Evolutionary conservation across 768 basidiomycete genomes (phyloP), one percentile per base, ranked within the genome.

Genomic region (Leccinum variicolor): DNA sequence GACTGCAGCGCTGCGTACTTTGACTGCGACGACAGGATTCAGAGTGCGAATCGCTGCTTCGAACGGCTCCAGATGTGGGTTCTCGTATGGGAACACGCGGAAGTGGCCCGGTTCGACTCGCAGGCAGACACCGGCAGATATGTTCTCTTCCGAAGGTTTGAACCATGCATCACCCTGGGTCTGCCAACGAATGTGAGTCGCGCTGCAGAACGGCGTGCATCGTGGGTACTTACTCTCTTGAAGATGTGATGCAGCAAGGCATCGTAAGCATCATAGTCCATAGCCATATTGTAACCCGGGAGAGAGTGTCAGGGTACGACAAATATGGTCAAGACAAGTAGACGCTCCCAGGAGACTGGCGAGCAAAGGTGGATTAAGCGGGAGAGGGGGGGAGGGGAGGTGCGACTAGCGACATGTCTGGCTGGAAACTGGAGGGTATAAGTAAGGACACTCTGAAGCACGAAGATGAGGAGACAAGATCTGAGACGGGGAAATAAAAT

Each of bases 141-240:
- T 75, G 66, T 90, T 91, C 72, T 92, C 90, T 64, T 90, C 87
- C 0, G 89, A 83, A 4, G 89, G 89, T 65, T 90, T 92, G 73
- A 92, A 91, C 90, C 90, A 92, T 7, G 90, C 86, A 57, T 90
- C 89, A 3, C 86, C 84, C 67, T 90, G 87, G 1, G 90, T 91
- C 87, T 90, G 75, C 23, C 9, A 15, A 50, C 17, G 41, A 11
- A 43, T 19, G 5, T 43, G 41, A 43, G 47, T 8, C 55, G 48
- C 64, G 50, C 6, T 14, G 3, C 3, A 7, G 10, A 41, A 21
- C 15, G 52, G 57, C 39, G 15, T 52, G 39, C 9, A 29, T 17
- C 28, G 19, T 9, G n/a, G 54, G 36, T 15, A 71, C 81, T 10
- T 61, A 87, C 89, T 56, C 84, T 83, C 68, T 81, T 86, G 76